phyloP scores from a whole-genome alignment of 1,284 basidiomycete genomes.

The Phylloporus sp. region DNA sequence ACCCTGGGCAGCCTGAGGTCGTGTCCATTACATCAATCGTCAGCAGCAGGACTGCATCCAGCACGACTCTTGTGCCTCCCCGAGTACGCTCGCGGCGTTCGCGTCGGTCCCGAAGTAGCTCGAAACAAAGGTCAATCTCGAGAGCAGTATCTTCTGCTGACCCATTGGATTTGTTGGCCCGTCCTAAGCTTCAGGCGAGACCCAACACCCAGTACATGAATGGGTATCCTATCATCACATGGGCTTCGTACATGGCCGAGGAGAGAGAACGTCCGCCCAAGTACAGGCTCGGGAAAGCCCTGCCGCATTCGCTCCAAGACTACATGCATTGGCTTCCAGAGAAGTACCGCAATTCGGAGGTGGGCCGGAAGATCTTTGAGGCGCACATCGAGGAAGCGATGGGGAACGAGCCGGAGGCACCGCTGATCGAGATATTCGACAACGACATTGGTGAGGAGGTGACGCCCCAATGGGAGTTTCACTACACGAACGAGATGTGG shows the following conservation, averaged over 20 bases:
- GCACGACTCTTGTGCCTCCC: conserved; percentile 7
- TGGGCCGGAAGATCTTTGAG: conserved; percentile 54
- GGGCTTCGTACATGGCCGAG: conserved; percentile 27
- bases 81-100: neutral
- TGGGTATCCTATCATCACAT: conserved; percentile 27
- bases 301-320: conserved; percentile 56
- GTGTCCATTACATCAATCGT: neutral
- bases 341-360: conserved; percentile 37
- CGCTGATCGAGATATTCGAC: conserved; percentile 59
- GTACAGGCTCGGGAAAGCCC: conserved; percentile 43
- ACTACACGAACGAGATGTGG: conserved; percentile 80
- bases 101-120: neutral
- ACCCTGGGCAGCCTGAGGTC: conserved; percentile 15
- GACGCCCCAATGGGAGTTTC: conserved; percentile 76
- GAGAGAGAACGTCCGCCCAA: conserved; percentile 28
- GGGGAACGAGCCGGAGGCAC: conserved; percentile 67
- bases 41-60: conserved; percentile 24
- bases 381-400: conserved; percentile 58
- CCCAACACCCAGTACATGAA: too few species aligned
- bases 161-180: too few species aligned
- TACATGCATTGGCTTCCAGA: conserved; percentile 50
- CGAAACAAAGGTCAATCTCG: neutral
- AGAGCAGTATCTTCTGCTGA: too few species aligned
- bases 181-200: too few species aligned
- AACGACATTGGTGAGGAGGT: conserved; percentile 69